Conservation (phyloP, 2,329 filamentous ascomycete species). For the Beauveria brongniartii region DNA sequence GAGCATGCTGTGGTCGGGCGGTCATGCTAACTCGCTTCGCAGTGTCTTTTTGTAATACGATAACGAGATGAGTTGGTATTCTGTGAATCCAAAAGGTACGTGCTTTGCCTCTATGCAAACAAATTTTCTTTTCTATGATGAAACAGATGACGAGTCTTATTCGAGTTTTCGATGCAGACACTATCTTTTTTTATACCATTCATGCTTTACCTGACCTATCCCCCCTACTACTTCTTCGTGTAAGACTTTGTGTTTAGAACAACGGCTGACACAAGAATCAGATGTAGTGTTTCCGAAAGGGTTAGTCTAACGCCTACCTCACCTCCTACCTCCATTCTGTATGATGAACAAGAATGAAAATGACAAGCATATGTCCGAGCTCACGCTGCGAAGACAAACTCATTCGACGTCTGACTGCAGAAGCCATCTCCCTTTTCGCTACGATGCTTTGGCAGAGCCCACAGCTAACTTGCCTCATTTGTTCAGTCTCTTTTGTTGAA, state of each 20-base stretch:
- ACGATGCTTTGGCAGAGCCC: neutral
- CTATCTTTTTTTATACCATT: constrained; percentile 59
- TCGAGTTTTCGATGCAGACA: constrained; percentile 65
- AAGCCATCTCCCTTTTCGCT: neutral
- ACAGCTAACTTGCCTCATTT: constrained; percentile 1
- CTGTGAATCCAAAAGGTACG: neutral
- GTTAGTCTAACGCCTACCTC: constrained; percentile 13
- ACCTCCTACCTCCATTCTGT: constrained; percentile 14
- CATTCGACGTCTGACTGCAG: constrained; percentile 19
- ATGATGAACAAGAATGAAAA: constrained; percentile 80
- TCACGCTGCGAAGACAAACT: constrained; percentile 37
- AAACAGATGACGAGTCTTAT: constrained; percentile 73
- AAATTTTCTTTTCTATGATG: constrained; percentile 29
- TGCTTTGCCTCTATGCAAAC: neutral
- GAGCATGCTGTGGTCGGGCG: neutral
- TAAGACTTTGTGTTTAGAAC: constrained; percentile 17
- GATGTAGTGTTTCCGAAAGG: constrained; percentile 16
- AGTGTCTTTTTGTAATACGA: neutral
- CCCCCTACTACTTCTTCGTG: constrained; percentile 9
- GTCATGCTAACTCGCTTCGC: neutral
- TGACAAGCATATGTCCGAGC: constrained; percentile 99
- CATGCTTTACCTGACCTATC: constrained; percentile 51
- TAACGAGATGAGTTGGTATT: neutral
- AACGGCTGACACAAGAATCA: constrained; percentile 9
- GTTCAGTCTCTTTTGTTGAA: neutral